Evolutionary conservation across 2,329 filamentous ascomycete species (phyloP).

Genomic region (Tricladium varicosporioides): DNA sequence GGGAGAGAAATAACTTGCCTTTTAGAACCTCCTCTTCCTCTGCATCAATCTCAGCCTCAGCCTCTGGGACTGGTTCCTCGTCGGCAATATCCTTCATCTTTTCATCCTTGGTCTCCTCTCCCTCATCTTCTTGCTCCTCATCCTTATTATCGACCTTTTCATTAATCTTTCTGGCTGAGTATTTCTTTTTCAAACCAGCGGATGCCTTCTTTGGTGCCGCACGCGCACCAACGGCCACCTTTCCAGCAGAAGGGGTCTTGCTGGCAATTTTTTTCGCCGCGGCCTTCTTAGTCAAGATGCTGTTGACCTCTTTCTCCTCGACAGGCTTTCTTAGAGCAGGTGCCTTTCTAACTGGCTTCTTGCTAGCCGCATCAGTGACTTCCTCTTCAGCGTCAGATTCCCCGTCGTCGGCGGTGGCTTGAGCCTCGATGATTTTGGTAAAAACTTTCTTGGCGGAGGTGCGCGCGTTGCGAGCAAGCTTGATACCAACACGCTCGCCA

Average conservation of each 20-base stretch:
- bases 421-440: conserved; percentile 8
- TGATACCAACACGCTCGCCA: neutral
- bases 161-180: neutral
- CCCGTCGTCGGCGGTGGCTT: neutral
- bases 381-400: neutral
- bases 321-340: too few relatives aligned
- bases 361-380: neutral
- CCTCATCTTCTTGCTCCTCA: neutral
- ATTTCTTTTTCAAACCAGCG: neutral
- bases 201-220: conserved; percentile 6
- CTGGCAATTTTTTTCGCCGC: neutral
- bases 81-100: neutral
- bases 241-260: neutral
- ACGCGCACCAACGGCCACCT: conserved; percentile 2
- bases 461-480: neutral
- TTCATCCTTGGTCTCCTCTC: neutral
- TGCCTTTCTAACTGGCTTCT: neutral
- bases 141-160: neutral
- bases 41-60: too few relatives aligned
- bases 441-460: conserved; percentile 2
- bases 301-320: too few relatives aligned
- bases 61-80: neutral
- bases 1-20: neutral
- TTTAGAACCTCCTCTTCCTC: too few relatives aligned
- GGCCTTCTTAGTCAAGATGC: too few relatives aligned